Percentiles rank a stretch among this genome's conserved stretches.
Evolutionary conservation across 2,329 filamentous ascomycete genomes (phyloP).

Genomic region (Pyricularia pennisetigena): DNA sequence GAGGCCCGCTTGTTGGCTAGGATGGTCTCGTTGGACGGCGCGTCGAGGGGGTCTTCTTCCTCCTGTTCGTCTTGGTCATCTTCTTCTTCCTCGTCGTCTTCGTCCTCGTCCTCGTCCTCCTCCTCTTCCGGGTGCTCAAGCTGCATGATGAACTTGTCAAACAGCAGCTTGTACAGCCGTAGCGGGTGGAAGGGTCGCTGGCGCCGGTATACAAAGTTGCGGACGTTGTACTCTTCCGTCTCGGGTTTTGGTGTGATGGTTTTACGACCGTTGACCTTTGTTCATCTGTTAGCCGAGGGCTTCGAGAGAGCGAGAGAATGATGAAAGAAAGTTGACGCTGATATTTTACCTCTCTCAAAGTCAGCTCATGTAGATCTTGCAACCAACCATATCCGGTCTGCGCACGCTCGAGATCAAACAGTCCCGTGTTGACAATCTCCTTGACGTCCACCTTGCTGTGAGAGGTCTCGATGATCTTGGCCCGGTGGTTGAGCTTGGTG

Average conservation of each 20-base stretch:
- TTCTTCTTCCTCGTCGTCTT: constrained; percentile 19
- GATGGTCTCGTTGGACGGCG: constrained; percentile 30
- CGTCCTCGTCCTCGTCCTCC: constrained; percentile 17
- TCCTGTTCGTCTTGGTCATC: constrained; percentile 16
- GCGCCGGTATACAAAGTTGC: constrained; percentile 59
- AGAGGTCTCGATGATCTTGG: constrained; percentile 51
- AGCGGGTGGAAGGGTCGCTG: constrained; percentile 43
- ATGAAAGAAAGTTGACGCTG: constrained; percentile 15
- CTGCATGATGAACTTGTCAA: constrained; percentile 41
- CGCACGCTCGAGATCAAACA: constrained; percentile 55
- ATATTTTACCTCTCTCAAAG: constrained; percentile 39
- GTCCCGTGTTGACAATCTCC: constrained; percentile 54
- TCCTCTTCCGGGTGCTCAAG: constrained; percentile 28
- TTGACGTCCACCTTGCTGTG: constrained; percentile 50
- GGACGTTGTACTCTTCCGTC: constrained; percentile 63
- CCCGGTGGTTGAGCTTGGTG: constrained; percentile 53
- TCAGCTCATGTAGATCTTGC: constrained; percentile 60
- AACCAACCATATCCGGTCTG: constrained; percentile 61
- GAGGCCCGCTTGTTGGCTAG: constrained; percentile 46
- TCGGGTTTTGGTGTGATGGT: constrained; percentile 57
- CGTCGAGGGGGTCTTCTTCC: constrained; percentile 13
- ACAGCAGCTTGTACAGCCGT: constrained; percentile 32
- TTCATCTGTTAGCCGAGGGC: neutral
- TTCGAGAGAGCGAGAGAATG: too few relatives aligned
- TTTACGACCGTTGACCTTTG: constrained; percentile 34